A percentile compares a stretch with the other conserved stretches of the same genome.
phyloP scores from a whole-genome alignment of 2,329 filamentous ascomycete genomes.

The Onygenales sp. region DNA sequence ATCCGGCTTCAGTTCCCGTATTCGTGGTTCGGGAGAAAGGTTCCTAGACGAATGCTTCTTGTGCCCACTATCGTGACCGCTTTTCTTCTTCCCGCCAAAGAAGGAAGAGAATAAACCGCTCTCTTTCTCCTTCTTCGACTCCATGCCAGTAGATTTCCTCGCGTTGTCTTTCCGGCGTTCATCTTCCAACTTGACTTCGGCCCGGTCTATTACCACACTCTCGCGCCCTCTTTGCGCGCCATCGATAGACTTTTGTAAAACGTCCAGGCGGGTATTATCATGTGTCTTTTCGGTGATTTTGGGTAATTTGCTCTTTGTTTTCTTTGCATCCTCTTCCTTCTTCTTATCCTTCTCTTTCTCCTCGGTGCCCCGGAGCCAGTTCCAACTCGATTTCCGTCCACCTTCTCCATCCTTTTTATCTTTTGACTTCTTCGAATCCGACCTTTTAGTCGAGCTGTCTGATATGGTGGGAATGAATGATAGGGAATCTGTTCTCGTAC shows the following conservation, averaged over 20 bases:
- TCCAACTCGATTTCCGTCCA: slow-evolving; percentile 63
- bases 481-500: slow-evolving; percentile 63
- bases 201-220: slow-evolving; percentile 73
- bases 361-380: slow-evolving; percentile 63
- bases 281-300: slow-evolving; percentile 48
- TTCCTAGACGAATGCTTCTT: slow-evolving; percentile 67
- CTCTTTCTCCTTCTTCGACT: slow-evolving; percentile 80
- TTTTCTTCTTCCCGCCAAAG: slow-evolving; percentile 85
- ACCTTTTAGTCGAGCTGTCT: slow-evolving; percentile 56
- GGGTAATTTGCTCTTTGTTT: slow-evolving; percentile 53
- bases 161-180: slow-evolving; percentile 72
- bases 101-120: slow-evolving; percentile 80
- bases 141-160: slow-evolving; percentile 59
- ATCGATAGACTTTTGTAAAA: slow-evolving; percentile 82
- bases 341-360: slow-evolving; percentile 56
- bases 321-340: slow-evolving; percentile 51
- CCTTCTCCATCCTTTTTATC: slow-evolving; percentile 65
- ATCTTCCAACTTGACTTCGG: slow-evolving; percentile 61
- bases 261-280: slow-evolving; percentile 74
- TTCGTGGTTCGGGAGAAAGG: slow-evolving; percentile 70
- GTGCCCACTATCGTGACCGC: slow-evolving; percentile 56
- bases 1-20: slow-evolving; percentile 67
- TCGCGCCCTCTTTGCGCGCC: slow-evolving; percentile 49
- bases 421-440: slow-evolving; percentile 54
- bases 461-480: slow-evolving; percentile 69